Evolutionary conservation across 2,329 filamentous ascomycete species (phyloP).

Genomic region (Ophiostoma piceae): DNA sequence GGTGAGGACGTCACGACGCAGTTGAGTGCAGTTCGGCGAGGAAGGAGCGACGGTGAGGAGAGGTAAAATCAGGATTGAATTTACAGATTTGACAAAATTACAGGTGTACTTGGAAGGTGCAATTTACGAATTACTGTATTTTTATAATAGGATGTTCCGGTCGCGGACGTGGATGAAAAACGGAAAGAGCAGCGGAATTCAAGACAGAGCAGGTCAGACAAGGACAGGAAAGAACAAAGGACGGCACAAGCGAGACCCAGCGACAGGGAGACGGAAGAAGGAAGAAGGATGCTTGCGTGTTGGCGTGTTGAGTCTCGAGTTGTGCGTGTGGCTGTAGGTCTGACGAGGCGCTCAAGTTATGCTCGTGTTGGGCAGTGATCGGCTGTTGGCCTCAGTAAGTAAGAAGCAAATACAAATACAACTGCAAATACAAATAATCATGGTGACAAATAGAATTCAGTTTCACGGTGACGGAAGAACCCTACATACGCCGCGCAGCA

Average conservation of each 20-base stretch:
- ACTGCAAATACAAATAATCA: not conserved
- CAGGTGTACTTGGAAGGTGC: too few relatives aligned
- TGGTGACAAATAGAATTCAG: not conserved
- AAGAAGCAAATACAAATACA: not conserved
- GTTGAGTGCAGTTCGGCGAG: not conserved
- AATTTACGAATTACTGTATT: not conserved
- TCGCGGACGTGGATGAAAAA: not conserved
- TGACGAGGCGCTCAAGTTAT: constrained; percentile 2
- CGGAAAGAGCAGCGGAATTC: not conserved
- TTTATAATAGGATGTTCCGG: not conserved
- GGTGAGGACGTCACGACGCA: not conserved
- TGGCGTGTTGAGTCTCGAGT: not conserved
- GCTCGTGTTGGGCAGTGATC: not conserved
- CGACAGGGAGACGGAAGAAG: not conserved
- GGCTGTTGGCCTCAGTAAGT: not conserved
- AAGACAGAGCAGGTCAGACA: not conserved
- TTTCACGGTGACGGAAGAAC: constrained; percentile 1
- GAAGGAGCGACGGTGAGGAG: not conserved
- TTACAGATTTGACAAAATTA: too few relatives aligned
- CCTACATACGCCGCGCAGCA: not conserved
- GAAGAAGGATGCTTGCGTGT: not conserved
- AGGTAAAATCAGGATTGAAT: too few relatives aligned
- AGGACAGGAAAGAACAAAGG: not conserved
- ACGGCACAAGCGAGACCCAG: not conserved
- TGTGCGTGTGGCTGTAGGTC: not conserved